Percentiles rank a stretch among this genome's conserved stretches.
Evolutionary conservation across 2,329 filamentous ascomycete genomes (phyloP).

Genomic region (Elsinoe australis): DNA sequence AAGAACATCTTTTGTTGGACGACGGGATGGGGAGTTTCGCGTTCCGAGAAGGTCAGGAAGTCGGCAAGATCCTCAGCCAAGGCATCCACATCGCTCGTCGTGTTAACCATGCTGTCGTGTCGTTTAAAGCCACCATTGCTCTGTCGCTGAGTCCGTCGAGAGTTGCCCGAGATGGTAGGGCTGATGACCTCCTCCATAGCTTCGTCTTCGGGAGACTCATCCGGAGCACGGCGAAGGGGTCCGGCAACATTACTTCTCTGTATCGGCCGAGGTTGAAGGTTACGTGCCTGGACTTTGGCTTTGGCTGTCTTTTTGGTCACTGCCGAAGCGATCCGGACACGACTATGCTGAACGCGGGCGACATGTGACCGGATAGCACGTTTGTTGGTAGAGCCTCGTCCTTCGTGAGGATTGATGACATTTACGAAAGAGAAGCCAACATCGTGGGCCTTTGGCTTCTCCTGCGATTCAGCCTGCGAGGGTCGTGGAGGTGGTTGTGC

Average conservation of each 20-base stretch:
- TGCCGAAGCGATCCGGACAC: not conserved
- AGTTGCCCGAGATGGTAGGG: not conserved
- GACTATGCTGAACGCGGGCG: constrained; percentile 12
- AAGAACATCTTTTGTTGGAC: not conserved
- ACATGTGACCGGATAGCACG: constrained; percentile 14
- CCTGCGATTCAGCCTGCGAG: not conserved
- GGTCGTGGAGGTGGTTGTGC: not conserved
- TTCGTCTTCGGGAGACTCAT: not conserved
- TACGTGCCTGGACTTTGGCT: not conserved
- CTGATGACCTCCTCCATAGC: constrained; percentile 5
- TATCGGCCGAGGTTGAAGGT: not conserved
- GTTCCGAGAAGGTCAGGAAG: not conserved
- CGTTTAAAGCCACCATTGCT: not conserved
- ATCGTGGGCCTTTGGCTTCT: constrained; percentile 1
- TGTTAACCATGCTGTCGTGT: not conserved
- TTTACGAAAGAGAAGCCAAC: constrained; percentile 15
- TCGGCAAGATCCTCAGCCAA: not conserved
- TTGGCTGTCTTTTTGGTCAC: constrained; percentile 1
- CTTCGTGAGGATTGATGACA: constrained; percentile 1
- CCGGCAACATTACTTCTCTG: not conserved
- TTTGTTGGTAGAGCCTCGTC: not conserved
- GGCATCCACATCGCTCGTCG: not conserved
- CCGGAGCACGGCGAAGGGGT: not conserved
- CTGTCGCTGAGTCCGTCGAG: not conserved
- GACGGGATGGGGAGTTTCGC: not conserved